These are phyloP conservation scores for Whalleya microplaca DNA, from an alignment of 2,329 filamentous ascomycete genomes.

Conservation along the genomic window DNA sequence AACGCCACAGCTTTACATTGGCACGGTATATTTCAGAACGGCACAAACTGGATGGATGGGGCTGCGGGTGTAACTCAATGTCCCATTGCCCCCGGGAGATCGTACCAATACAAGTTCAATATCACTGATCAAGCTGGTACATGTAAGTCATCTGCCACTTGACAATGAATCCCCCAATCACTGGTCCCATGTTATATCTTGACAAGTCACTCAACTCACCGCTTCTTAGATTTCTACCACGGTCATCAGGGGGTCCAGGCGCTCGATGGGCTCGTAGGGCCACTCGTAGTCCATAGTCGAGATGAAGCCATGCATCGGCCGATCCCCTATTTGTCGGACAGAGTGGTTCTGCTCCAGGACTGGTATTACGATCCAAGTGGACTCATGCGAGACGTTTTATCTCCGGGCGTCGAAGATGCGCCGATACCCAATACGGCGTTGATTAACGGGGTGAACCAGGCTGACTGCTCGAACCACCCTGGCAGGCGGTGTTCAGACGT, in stretches of 20 bases:
- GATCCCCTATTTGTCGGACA: conserved; percentile 60
- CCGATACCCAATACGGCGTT: conserved; percentile 50
- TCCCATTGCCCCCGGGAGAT: conserved; percentile 63
- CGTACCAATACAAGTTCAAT: conserved; percentile 70
- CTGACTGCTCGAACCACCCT: conserved; percentile 44
- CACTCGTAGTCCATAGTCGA: conserved; percentile 64
- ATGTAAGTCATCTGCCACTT: conserved; percentile 33
- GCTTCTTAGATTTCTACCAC: conserved; percentile 41
- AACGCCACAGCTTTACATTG: conserved; percentile 75
- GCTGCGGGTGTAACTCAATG: conserved; percentile 70
- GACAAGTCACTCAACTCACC: conserved; percentile 5
- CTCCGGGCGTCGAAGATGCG: conserved; percentile 46
- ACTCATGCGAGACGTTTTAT: conserved; percentile 42
- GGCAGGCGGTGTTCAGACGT: conserved; percentile 49
- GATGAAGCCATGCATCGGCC: conserved; percentile 53
- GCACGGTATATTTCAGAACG: conserved; percentile 78
- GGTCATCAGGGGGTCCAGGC: conserved; percentile 64
- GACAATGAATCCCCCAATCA: background rate
- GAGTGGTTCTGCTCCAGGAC: conserved; percentile 68
- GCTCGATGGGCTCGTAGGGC: conserved; percentile 68
- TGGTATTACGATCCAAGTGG: conserved; percentile 65
- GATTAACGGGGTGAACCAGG: conserved; percentile 48
- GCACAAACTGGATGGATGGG: conserved; percentile 76
- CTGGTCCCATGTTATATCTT: background rate
- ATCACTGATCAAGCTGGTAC: conserved; percentile 52